Base-by-base conservation (phyloP, 768 basidiomycete genomes). In the Auriscalpium orientale region DNA sequence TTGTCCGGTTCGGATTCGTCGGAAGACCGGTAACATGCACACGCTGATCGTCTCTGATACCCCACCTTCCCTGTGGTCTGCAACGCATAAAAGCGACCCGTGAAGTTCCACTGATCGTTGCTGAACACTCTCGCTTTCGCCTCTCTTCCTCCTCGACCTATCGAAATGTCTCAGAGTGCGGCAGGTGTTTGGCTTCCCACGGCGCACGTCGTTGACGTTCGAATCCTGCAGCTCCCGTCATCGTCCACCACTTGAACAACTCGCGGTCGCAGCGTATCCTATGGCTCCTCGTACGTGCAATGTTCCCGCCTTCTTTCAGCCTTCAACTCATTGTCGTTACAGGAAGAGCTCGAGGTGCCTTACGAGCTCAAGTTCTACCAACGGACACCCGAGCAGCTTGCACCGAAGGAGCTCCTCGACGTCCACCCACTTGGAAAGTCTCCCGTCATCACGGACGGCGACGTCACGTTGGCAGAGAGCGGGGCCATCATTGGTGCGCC, bases 271-370 rank as follows among this genome's bases (percentile, higher is more conserved):
- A 46, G 34, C 53, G 53, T 15, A 54, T 54, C 46, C 53, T 54
- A n/a, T 54, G 53, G 53, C 53, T 54, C 13, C 53, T 54, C 16
- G 53, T 54, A 46, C 13, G 45, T 18, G 4, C 40, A 4, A 28
- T 4, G 28, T 4, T 22, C 33, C 15, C 21, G 33, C 9, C 6
- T 4, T 15, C 28, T 12, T 28, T 44, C 11, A 20, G 21, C 50
- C 37, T 12, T 6, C 15, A 20, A 2, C 10, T 20, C 18, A 21
- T 5, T 35, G 16, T 20, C 20, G 8, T 22, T 7, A 34, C 51
- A 81, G 79, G 79, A 83, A 65, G 81, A 83, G 58, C 71, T 83
- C 9, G 65, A 67, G n/a, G 58, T 76, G 1, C 68, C 72, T 1
- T 79, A 79, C 57, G 66, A 71, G 46, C 67, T 79, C 62, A 77